Conservation (phyloP, 108 stramenopile species). For the Fragilariopsis cylindrus region DNA sequence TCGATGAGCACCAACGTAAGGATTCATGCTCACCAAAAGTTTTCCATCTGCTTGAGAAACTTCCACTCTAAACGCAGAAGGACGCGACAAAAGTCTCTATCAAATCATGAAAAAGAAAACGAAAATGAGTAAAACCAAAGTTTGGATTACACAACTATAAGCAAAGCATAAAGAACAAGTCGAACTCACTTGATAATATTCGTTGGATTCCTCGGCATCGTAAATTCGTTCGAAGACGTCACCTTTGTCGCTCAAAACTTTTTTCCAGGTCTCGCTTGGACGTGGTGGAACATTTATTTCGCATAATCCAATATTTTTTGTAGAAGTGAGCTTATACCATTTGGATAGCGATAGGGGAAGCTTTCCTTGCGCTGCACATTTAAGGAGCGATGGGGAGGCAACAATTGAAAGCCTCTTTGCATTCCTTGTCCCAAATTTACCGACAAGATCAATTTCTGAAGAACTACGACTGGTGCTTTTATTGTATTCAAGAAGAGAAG, state of each 20-base stretch:
- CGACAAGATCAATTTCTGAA: constrained; percentile 38
- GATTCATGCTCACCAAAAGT: constrained; percentile 18
- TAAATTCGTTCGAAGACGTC: constrained; percentile 32
- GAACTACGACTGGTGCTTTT: background rate
- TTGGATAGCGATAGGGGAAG: constrained; percentile 35
- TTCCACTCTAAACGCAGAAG: constrained; percentile 5
- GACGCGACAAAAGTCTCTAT: background rate
- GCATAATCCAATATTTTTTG: constrained; percentile 35
- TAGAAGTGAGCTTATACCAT: constrained; percentile 39
- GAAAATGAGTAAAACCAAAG: too few relatives aligned
- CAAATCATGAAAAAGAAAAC: background rate
- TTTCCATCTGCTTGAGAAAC: constrained; percentile 1
- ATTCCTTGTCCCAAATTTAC: constrained; percentile 39
- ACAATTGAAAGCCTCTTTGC: constrained; percentile 48
- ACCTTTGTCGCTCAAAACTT: constrained; percentile 20
- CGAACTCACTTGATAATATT: constrained; percentile 42
- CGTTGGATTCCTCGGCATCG: constrained; percentile 45
- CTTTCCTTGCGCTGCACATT: constrained; percentile 45
- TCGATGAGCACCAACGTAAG: constrained; percentile 18
- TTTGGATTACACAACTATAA: too few relatives aligned
- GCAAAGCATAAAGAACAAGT: too few relatives aligned
- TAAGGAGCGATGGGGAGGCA: constrained; percentile 44
- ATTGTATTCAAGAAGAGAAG: constrained; percentile 39
- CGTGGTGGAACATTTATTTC: constrained; percentile 38
- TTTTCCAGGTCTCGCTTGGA: constrained; percentile 40